Evolutionary conservation across 2,329 filamentous ascomycete genomes (phyloP), one percentile per base, ranked within the genome.

Genomic region (Hypoxylon sp.): DNA sequence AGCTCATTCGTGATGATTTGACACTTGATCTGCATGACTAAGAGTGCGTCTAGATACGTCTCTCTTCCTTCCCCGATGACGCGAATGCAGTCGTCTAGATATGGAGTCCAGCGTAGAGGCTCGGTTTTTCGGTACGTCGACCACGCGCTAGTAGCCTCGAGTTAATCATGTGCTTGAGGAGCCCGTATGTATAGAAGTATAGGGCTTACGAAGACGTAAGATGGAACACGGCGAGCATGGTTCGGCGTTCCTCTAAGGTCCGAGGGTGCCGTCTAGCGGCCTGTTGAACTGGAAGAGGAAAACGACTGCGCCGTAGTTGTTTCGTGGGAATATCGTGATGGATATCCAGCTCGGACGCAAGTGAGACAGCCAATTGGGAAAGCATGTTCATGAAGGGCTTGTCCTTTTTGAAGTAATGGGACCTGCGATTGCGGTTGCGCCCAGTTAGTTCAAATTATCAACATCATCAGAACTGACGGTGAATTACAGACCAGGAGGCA

Each of bases 171-270:
- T 14, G 17, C n/a, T 14, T 14, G 36, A 19, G 30, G n/a, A 19
- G 23, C 28, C 9, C 41, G 5, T 57, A 21, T n/a, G 19, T 46
- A 9, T 10, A 23, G 9, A 45, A 43, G 17, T 49, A 21, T 9
- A 41, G n/a, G 14, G 49, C 75, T 67, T 56, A 78, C 76, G 72
- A 55, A 30, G 75, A 77, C 19, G 75, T 72, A 17, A 78, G 48
- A 56, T 76, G 74, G 23, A 65, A 73, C 3, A 73, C 52, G 5
- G 72, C 70, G 2, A 73, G 53, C 13, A 73, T 71, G 3, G 70
- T 70, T 10, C 72, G 56, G 7, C 69, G 68, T 46, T 73, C 72
- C 50, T 73, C 72, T 32, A 70, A 45, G 4, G 68, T 71, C 32
- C 71, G 67, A 48, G 53, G 45, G 11, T 45, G 60, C 21, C 48